These are phyloP conservation scores for Tetracladium setigerum DNA, from an alignment of 495 filamentous ascomycete genomes.

Conservation along the genomic window DNA sequence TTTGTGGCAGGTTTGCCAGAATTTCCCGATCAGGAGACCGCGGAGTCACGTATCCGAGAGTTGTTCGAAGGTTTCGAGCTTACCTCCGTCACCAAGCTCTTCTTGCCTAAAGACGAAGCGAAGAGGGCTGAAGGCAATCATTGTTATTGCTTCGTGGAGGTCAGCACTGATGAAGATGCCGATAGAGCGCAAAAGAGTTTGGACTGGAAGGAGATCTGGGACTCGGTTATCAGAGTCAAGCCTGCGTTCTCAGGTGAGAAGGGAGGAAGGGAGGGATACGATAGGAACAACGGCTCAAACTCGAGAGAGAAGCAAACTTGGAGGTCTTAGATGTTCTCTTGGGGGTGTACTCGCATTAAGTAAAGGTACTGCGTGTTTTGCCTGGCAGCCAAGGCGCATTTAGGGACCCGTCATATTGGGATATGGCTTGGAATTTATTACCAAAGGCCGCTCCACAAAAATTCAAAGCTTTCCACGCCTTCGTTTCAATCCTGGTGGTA, in stretches of 20 bases:
- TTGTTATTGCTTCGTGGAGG: constrained; percentile 63
- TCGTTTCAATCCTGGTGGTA: too few relatives aligned
- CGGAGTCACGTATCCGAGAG: constrained; percentile 43
- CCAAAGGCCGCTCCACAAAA: too few relatives aligned
- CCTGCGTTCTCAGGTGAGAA: constrained; percentile 1
- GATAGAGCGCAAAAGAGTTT: constrained; percentile 30
- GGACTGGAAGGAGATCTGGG: constrained; percentile 23
- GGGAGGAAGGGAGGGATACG: not conserved
- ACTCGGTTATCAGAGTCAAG: constrained; percentile 12
- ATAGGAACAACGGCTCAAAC: too few relatives aligned
- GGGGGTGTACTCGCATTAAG: too few relatives aligned
- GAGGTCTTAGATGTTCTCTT: too few relatives aligned
- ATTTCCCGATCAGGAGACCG: constrained; percentile 47
- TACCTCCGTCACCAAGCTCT: constrained; percentile 49
- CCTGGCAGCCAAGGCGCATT: too few relatives aligned
- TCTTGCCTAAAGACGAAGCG: constrained; percentile 47
- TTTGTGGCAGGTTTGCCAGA: constrained; percentile 57
- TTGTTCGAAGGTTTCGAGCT: constrained; percentile 52
- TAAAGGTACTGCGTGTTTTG: too few relatives aligned
- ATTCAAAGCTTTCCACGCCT: too few relatives aligned
- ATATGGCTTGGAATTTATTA: too few relatives aligned
- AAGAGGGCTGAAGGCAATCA: constrained; percentile 47
- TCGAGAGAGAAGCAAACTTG: too few relatives aligned
- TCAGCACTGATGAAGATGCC: constrained; percentile 47
- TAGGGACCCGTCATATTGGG: too few relatives aligned